Evolutionary conservation across 768 basidiomycete genomes (phyloP), one percentile per base, ranked within the genome.

Genomic region (Pleurotus sapidus): DNA sequence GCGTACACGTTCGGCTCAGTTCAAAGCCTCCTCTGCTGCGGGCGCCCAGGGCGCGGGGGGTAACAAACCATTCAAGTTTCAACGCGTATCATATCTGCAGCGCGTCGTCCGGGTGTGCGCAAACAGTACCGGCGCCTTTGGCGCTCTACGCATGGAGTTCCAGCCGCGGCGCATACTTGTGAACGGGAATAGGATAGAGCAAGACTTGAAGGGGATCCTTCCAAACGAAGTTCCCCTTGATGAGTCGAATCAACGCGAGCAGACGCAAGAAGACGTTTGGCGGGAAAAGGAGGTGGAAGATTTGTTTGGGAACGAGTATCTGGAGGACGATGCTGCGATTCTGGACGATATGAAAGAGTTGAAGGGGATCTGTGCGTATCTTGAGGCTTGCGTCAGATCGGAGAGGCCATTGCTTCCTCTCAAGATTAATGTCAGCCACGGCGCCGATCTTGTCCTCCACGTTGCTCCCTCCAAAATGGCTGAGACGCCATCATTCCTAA

Each of bases 71-170:
- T 82, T 82, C 76, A 94, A 88, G 72, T 96, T 94, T 67, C 84
- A 87, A 58, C 84, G 88, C 11, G 74, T 97, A 1, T 86, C 89
- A 0, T 84, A 84, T 62, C 74, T 97, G 1, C 95, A 98, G 64
- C 86, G 97, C n/a, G 84, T 89, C 24, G 82, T 88, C 24, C 79
- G 81, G 27, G 96, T 99, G 4, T 89, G 86, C 53, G 87, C 91
- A 11, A 97, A 91, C 62, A 86, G 83, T 61, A 87, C 91, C 0
- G 97, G 96, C 1, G 91, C 91, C 0, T 95, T 92, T 68, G 94
- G 86, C 2, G 95, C 91, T 1, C 74, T 98, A 34, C 80, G 88
- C 14, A 79, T 88, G 12, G 93, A 95, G 63, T 88, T 84, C 53
- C 72, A 72, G 39, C 84, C 88, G 0, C 72, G 72, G 2, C 71